Base-by-base conservation (phyloP, 2,329 filamentous ascomycete genomes). In the Diaporthe amygdali region DNA sequence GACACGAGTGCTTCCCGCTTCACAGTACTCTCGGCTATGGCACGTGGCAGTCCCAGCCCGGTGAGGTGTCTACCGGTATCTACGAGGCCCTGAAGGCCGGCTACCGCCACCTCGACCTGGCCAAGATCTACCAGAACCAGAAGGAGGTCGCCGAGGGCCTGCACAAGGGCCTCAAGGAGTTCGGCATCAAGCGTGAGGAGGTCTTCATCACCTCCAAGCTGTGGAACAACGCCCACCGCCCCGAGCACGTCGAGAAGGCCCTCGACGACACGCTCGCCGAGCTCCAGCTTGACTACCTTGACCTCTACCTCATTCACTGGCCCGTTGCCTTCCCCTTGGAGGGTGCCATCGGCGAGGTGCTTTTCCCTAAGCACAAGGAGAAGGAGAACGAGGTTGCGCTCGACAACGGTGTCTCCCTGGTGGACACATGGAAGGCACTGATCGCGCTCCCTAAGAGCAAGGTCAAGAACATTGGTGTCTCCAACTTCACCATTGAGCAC, bases 141-240 rank as follows among this genome's bases (percentile, higher is more conserved):
- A 79, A 79, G 17, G 88, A 90, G 78, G 87, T 90, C 41, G 89
- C 86, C 41, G 79, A 86, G 75, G 89, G 88, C 41, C 86, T 91
- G 76, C 84, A 84, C 78, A 81, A 81, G 76, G 84, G 83, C 54
- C 74, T 83, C 32, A 78, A 77, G 8, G 83, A 85, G 63, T 81
- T 88, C 71, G 87, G 86, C 51, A 82, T 90, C 27, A 84, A 86
- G 76, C 85, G 87, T 17, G 82, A 85, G 74, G 84, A 90, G 75
- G 86, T 90, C 78, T 90, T 88, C 82, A 83, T 90, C 76, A 93
- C 91, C 69, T 92, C 90, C 75, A 94, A 94, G 85, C 86, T 93
- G 37, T 86, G 84, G 84, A 86, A 86, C 75, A 91, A 91, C 83
- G 89, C 90, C 83, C 89, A 91, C 76, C 88, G 87, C 79, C 89